Conservation (phyloP, 495 filamentous ascomycete species). For the Talaromyces wortmannii region DNA sequence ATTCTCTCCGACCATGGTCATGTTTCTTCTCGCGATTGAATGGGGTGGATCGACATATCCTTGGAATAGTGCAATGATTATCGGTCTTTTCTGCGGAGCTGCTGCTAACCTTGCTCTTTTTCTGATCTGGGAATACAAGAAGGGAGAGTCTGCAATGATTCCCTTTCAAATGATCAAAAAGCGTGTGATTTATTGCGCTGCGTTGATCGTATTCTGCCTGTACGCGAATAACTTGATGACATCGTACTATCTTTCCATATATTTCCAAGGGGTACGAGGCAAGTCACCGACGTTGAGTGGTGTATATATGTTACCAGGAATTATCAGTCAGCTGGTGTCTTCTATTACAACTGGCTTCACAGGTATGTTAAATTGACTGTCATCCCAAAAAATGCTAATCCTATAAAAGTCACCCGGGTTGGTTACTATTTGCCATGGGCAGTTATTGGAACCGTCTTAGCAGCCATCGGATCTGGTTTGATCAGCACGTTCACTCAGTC, state of each 20-base stretch:
- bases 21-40: conserved; percentile 20
- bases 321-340: conserved; percentile 39
- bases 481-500: conserved; percentile 37
- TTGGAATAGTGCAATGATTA: conserved; percentile 12
- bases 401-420: conserved; percentile 20
- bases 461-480: conserved; percentile 39
- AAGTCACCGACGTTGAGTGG: conserved; percentile 20
- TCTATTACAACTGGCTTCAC: conserved; percentile 35
- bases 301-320: conserved; percentile 21
- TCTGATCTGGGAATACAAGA: conserved; percentile 29
- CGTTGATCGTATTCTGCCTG: conserved; percentile 14
- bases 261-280: conserved; percentile 19
- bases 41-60: conserved; percentile 13
- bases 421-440: conserved; percentile 45
- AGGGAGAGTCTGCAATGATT: conserved; percentile 42
- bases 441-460: conserved; percentile 17
- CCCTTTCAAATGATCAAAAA: conserved; percentile 20
- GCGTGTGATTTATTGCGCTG: conserved; percentile 13
- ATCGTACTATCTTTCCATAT: conserved; percentile 21
- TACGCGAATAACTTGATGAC: conserved; percentile 1
- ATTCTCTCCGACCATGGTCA: conserved; percentile 26
- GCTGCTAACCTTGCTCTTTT: conserved; percentile 15
- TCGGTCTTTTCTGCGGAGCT: conserved; percentile 15
- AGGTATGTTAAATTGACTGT: conserved; percentile 12
- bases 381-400: conserved; percentile 8